Percentiles rank a stretch among this genome's conserved stretches.
These are phyloP conservation scores for Lentithecium fluviatile DNA, from an alignment of 495 filamentous ascomycete genomes.

Conservation along the genomic window DNA sequence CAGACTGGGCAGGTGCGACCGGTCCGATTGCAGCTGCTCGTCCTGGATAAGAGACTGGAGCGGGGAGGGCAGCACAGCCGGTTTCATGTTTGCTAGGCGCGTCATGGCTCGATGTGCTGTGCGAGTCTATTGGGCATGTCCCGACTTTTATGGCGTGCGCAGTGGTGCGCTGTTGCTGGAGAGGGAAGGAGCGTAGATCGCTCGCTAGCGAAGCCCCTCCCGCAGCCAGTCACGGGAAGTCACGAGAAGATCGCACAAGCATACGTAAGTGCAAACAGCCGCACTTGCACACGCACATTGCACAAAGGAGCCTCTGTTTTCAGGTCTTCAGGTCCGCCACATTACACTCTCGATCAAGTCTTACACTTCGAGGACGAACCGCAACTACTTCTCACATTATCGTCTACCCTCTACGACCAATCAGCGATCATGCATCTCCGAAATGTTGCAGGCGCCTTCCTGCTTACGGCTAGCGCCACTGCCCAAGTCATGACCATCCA, in stretches of 20 bases:
- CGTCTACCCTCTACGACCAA: too few species aligned
- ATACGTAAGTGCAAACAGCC: not conserved
- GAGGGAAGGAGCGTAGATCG: conserved; percentile 29
- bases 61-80: conserved; percentile 16
- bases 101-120: conserved; percentile 1
- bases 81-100: conserved; percentile 21
- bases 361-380: too few species aligned
- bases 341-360: too few species aligned
- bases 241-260: not conserved
- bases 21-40: not conserved
- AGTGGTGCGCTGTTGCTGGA: conserved; percentile 4
- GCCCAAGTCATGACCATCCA: conserved; percentile 22
- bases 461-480: conserved; percentile 23
- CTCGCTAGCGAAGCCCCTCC: conserved; percentile 7
- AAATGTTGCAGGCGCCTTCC: conserved; percentile 2
- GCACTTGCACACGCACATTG: too few species aligned
- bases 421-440: not conserved
- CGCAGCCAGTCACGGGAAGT: not conserved
- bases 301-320: too few species aligned
- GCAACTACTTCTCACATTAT: too few species aligned
- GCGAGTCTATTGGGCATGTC: not conserved
- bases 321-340: too few species aligned
- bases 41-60: conserved; percentile 24
- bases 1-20: conserved; percentile 21
- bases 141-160: too few species aligned